Percentiles rank a stretch among this genome's conserved stretches.
These are phyloP conservation scores for Halenospora varia DNA, from an alignment of 495 filamentous ascomycete genomes.

Conservation along the genomic window DNA sequence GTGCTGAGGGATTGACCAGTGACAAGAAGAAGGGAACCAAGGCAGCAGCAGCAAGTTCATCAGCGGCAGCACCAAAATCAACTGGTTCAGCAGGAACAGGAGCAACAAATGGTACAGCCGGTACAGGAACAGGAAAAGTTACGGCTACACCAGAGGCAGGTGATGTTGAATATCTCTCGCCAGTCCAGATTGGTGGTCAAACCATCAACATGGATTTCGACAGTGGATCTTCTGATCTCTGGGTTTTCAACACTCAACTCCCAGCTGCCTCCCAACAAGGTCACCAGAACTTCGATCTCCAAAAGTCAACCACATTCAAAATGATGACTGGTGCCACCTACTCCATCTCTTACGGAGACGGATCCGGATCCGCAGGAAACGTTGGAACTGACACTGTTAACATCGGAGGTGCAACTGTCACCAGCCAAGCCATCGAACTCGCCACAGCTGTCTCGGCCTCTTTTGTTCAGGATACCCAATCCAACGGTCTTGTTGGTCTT, in stretches of 20 bases:
- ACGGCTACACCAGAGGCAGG: conserved; percentile 55
- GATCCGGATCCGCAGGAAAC: conserved; percentile 58
- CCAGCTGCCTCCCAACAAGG: conserved; percentile 35
- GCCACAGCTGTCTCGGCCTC: conserved; percentile 58
- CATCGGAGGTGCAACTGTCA: conserved; percentile 68
- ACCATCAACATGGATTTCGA: conserved; percentile 75
- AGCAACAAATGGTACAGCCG: background rate
- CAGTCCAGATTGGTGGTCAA: conserved; percentile 72
- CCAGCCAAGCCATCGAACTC: conserved; percentile 66
- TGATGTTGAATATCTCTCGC: conserved; percentile 70
- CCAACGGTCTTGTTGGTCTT: conserved; percentile 73
- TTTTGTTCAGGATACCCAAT: conserved; percentile 59
- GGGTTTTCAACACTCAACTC: conserved; percentile 72
- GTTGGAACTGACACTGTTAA: conserved; percentile 72
- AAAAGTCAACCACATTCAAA: conserved; percentile 51
- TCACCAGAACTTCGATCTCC: conserved; percentile 61
- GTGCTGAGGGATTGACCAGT: conserved; percentile 11
- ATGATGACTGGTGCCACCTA: conserved; percentile 44
- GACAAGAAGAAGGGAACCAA: conserved; percentile 15
- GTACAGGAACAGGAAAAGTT: conserved; percentile 50
- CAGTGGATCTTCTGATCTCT: conserved; percentile 79
- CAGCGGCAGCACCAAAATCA: conserved; percentile 3
- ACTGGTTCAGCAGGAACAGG: conserved; percentile 2
- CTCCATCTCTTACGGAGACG: conserved; percentile 72
- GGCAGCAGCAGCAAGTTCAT: conserved; percentile 19